Conservation (phyloP, 768 basidiomycete genomes). For the Clitopilus hobsonii region DNA sequence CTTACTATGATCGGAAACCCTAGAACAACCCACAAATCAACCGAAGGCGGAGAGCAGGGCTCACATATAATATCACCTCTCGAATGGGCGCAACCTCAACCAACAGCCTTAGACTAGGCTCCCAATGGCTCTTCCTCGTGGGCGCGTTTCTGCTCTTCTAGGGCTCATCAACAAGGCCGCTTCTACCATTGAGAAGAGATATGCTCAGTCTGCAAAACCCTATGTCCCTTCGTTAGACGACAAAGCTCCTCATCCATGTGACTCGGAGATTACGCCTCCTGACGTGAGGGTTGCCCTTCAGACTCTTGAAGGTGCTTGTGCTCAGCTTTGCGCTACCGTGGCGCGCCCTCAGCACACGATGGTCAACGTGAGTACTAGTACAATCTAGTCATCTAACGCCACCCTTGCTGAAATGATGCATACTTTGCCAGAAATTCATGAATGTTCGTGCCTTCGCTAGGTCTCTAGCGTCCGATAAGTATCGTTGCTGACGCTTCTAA, state of each 20-base stretch:
- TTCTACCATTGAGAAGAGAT: not conserved
- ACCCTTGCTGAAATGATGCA: no score
- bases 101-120: no score
- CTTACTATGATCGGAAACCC: no score
- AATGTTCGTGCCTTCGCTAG: no score
- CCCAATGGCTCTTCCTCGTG: no score
- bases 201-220: not conserved
- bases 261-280: constrained; percentile 10
- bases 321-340: constrained; percentile 19
- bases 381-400: not conserved
- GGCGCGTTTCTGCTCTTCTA: not conserved
- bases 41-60: no score
- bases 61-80: no score
- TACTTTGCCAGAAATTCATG: no score
- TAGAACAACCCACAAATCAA: no score
- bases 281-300: constrained; percentile 19
- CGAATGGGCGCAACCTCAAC: no score
- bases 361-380: constrained; percentile 18
- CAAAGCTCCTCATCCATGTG: constrained; percentile 15
- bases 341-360: constrained; percentile 18
- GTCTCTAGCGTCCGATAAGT: not conserved
- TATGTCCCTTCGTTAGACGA: constrained; percentile 18
- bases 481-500: constrained; percentile 1
- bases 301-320: constrained; percentile 21
- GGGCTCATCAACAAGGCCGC: not conserved